A percentile compares a stretch with the other conserved stretches of the same genome.
Conservation (phyloP, 495 filamentous ascomycete genomes). For the Neurospora sublineolata region DNA sequence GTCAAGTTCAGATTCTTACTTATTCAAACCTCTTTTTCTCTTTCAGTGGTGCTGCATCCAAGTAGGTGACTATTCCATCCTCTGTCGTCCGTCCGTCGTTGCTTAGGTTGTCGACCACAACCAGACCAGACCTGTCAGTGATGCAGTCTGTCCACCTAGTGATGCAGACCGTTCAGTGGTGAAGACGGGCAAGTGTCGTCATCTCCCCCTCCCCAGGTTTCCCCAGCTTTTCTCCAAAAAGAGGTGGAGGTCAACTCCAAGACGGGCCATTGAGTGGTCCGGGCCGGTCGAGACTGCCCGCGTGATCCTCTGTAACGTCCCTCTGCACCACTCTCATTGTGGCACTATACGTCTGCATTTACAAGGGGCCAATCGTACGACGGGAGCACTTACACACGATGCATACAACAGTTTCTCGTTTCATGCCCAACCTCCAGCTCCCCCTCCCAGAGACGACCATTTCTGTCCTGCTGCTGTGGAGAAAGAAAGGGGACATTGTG, state of each 20-base stretch:
- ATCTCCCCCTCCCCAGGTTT: neutral
- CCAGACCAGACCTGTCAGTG: neutral
- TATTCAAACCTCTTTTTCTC: neutral
- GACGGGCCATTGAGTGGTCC: neutral
- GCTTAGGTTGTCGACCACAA: neutral
- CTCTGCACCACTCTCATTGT: neutral
- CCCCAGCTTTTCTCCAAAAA: neutral
- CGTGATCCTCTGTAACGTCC: neutral
- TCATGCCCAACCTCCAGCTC: neutral
- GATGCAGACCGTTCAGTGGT: neutral
- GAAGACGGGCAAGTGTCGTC: neutral
- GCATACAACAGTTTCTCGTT: neutral
- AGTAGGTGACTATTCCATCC: neutral
- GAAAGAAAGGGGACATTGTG: neutral
- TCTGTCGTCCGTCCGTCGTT: neutral
- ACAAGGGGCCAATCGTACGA: neutral
- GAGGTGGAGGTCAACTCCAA: conserved; percentile 9
- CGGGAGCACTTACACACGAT: neutral
- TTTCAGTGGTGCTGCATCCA: neutral
- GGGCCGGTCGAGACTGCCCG: neutral
- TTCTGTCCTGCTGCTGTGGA: neutral
- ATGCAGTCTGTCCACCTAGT: neutral
- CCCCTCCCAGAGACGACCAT: neutral
- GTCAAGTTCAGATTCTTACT: neutral
- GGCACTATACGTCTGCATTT: neutral